A percentile compares a stretch with the other conserved stretches of the same genome.
Conservation (phyloP, 768 basidiomycete species). For the Psilocybe cyanescens region DNA sequence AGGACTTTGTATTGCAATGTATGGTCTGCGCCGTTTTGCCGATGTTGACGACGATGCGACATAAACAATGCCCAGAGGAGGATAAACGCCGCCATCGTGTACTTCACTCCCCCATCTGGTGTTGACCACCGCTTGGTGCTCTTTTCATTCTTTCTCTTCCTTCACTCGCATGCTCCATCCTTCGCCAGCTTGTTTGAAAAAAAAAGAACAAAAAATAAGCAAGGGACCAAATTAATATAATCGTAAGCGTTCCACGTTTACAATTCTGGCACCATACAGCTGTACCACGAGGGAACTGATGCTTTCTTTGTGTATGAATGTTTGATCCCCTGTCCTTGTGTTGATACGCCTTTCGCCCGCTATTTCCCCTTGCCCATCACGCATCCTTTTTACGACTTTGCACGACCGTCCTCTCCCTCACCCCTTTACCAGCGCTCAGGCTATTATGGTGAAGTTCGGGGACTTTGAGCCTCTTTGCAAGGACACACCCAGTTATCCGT, state of each 20-base stretch:
- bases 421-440: not conserved
- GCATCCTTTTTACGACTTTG: conserved; percentile 8
- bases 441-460: conserved; percentile 61
- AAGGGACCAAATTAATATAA: not conserved
- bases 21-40: too few species aligned
- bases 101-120: not conserved
- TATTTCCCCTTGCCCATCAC: conserved; percentile 8
- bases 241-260: conserved; percentile 13
- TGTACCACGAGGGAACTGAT: conserved; percentile 6
- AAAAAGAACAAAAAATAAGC: not conserved
- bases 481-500: conserved; percentile 77
- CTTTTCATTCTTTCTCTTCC: not conserved
- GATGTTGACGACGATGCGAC: not conserved
- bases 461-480: conserved; percentile 73
- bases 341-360: conserved; percentile 16
- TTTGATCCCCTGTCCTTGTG: conserved; percentile 17
- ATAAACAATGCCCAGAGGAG: not conserved
- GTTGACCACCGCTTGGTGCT: conserved; percentile 10
- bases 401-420: conserved; percentile 7
- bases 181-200: not conserved
- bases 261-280: not conserved
- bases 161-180: conserved; percentile 5
- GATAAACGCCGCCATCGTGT: not conserved
- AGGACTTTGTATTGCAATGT: too few species aligned
- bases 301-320: conserved; percentile 24